Percentiles rank a stretch among this genome's conserved stretches.
Evolutionary conservation across 2,329 filamentous ascomycete species (phyloP).

Genomic region (Scleromitrula shiraiana): DNA sequence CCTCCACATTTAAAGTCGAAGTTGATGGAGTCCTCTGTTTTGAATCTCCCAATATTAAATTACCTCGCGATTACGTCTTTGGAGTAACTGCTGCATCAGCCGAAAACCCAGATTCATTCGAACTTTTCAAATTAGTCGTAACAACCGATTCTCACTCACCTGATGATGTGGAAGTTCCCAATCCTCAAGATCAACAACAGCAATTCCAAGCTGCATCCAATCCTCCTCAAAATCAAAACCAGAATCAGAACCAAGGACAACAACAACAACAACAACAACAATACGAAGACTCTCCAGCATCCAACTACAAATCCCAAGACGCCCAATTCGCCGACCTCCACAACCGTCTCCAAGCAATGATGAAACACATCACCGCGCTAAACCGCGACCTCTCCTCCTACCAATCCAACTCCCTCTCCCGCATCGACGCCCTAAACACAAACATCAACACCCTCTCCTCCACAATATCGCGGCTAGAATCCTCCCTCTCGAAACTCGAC

Average conservation of each 20-base stretch:
- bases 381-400: conserved; percentile 48
- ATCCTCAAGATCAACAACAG: conserved; percentile 16
- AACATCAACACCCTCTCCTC: conserved; percentile 8
- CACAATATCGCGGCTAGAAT: conserved; percentile 14
- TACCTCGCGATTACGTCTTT: conserved; percentile 76
- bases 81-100: conserved; percentile 83
- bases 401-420: conserved; percentile 42
- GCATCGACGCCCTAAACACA: conserved; percentile 13
- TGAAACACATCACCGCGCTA: conserved; percentile 58
- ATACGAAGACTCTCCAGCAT: conserved; percentile 31
- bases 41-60: conserved; percentile 66
- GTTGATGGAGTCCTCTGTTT: conserved; percentile 80
- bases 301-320: conserved; percentile 36
- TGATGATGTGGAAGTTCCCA: conserved; percentile 20
- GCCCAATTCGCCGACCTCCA: conserved; percentile 78
- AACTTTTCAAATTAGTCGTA: conserved; percentile 80
- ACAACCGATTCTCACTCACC: conserved; percentile 43
- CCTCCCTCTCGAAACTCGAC: conserved; percentile 35
- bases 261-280: conserved; percentile 27
- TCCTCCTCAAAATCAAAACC: conserved; percentile 30
- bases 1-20: conserved; percentile 62
- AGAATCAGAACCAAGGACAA: conserved; percentile 26
- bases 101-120: conserved; percentile 90
- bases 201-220: conserved; percentile 4
- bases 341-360: conserved; percentile 68